Evolutionary conservation across 345 rosid genomes (phyloP).

Genomic region (Ricinus communis): DNA sequence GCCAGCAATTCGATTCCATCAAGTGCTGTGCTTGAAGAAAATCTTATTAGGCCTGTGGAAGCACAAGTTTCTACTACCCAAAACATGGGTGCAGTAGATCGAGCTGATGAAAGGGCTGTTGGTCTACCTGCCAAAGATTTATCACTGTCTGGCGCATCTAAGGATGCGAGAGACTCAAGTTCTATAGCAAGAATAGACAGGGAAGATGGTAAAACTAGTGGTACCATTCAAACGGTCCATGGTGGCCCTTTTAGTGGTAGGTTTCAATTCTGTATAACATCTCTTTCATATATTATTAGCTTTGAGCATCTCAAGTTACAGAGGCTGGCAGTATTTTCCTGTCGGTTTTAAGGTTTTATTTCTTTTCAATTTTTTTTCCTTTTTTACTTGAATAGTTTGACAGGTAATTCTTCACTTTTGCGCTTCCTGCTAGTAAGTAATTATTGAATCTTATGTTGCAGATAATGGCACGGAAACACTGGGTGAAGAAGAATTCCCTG

Average conservation of each 20-base stretch:
- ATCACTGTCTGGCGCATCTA: slow-evolving; percentile 15
- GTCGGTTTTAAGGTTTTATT: neutral
- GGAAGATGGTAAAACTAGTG: slow-evolving; percentile 30
- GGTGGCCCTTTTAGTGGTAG: slow-evolving; percentile 32
- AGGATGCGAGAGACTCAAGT: slow-evolving; percentile 33
- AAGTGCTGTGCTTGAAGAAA: slow-evolving; percentile 38
- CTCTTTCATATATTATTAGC: slow-evolving; percentile 2
- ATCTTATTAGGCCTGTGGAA: slow-evolving; percentile 31
- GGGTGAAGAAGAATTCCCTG: slow-evolving; percentile 60
- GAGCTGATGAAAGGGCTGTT: slow-evolving; percentile 25
- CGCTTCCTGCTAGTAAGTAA: slow-evolving; percentile 15
- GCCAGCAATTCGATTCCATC: slow-evolving; percentile 32
- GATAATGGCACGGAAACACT: slow-evolving; percentile 39
- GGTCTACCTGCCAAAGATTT: slow-evolving; percentile 26
- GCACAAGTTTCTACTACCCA: slow-evolving; percentile 19
- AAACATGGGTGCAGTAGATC: slow-evolving; percentile 22
- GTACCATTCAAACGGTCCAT: slow-evolving; percentile 23
- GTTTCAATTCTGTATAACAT: slow-evolving; percentile 11
- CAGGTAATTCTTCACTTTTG: neutral
- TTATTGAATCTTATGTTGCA: slow-evolving; percentile 27
- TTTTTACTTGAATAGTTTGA: neutral
- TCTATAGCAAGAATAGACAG: slow-evolving; percentile 17
- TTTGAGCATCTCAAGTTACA: neutral
- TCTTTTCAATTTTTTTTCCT: neutral
- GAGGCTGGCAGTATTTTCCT: neutral